Conservation (phyloP, 495 filamentous ascomycete species). For the Aspergillus coremiiformis region DNA sequence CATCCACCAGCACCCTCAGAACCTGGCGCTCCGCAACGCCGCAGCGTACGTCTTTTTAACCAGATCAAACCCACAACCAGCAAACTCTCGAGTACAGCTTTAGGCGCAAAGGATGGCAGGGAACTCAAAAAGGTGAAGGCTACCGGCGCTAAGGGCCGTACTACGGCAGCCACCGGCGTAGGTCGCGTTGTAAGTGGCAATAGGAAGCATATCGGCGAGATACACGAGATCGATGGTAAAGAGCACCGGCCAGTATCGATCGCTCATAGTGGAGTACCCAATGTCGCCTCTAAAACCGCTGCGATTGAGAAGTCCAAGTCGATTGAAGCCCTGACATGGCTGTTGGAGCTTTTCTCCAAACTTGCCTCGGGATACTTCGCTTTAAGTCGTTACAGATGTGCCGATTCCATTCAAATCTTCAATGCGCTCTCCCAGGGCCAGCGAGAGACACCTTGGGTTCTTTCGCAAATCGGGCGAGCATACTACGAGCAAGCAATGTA, state of each 20-base stretch:
- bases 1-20: slow-evolving; percentile 51
- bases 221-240: slow-evolving; percentile 60
- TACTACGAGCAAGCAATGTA: slow-evolving; percentile 85
- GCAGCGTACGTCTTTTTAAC: slow-evolving; percentile 73
- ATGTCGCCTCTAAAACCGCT: slow-evolving; percentile 22
- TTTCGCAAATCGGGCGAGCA: slow-evolving; percentile 80
- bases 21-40: slow-evolving; percentile 62
- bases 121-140: slow-evolving; percentile 75
- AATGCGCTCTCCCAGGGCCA: slow-evolving; percentile 61
- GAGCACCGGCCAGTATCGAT: slow-evolving; percentile 32
- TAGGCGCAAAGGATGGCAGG: slow-evolving; percentile 52
- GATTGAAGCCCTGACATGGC: slow-evolving; percentile 65
- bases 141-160: slow-evolving; percentile 50
- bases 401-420: slow-evolving; percentile 66
- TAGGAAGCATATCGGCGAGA: slow-evolving; percentile 51
- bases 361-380: slow-evolving; percentile 72
- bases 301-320: slow-evolving; percentile 47
- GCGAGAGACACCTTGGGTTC: slow-evolving; percentile 90
- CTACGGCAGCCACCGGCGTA: slow-evolving; percentile 52
- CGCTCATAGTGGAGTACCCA: slow-evolving; percentile 21
- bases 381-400: slow-evolving; percentile 67
- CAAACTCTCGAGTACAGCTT: slow-evolving; percentile 43
- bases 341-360: slow-evolving; percentile 79
- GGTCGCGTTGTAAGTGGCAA: slow-evolving; percentile 86
- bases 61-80: slow-evolving; percentile 57